Base-by-base conservation (phyloP, 257 asterid species). In the Pogostemon cablin region DNA sequence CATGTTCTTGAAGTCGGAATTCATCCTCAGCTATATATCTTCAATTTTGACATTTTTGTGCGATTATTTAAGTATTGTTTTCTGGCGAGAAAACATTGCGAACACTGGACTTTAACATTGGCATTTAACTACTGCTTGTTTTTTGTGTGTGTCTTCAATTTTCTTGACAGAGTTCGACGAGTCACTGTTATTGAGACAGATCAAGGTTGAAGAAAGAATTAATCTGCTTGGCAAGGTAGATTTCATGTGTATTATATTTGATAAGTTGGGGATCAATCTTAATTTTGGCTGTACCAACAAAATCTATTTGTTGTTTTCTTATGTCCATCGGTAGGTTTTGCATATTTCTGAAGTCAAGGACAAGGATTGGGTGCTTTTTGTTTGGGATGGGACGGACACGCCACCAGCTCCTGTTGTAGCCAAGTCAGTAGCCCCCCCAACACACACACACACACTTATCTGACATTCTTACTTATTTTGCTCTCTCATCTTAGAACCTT, bases 341-440 rank as follows among this genome's bases (percentile, higher is more conserved):
- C 86, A 93, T 78, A 39, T 79, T 54, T 76, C 77, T 74, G 80
- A 86, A 79, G 82, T 73, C 55, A 78, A 75, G 71, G 77, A 81
- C 72, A 85, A 81, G 73, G 82, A 84, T 39, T 84, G 88, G 91
- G 75, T 88, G 81, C 82, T 93, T 71, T 90, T 76, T 76, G 80
- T 85, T 76, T 93, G 98, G 98, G 96, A 93, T 86, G 98, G 96
- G 65, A 87, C 91, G 40, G 98, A 93, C 67, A 62, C 88, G 65
- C 95, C 95, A 5, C 90, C 96, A 11, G 65, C 71, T 71, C 56
- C 82, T 70, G 70, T 88, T 72, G 82, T 79, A 63, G 43, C 87
- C 56, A 85, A 79, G 98, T 93, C 75, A 81, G 88, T 66, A 34
- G 9, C 61, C 35, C 17, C 17, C 17, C 17, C 17, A 15, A 15